Base-by-base conservation (phyloP, 2,329 filamentous ascomycete species). In the Cladosporium sp. region DNA sequence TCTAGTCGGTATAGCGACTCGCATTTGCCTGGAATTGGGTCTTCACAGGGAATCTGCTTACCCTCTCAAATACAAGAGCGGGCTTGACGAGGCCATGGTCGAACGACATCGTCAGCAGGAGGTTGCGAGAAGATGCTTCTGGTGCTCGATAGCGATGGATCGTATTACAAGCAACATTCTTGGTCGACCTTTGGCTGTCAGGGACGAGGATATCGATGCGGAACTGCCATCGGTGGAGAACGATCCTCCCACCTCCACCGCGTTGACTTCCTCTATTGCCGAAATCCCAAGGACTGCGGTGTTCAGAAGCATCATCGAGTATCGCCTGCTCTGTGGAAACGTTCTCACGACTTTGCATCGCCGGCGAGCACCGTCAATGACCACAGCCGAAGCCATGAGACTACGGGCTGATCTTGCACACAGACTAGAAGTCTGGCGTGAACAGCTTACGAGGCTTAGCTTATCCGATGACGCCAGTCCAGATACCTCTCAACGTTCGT, bases 21-120 rank as follows among this genome's bases (percentile, higher is more conserved):
- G 75, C 6, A 76, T 75, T 30, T 74, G 75, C 63, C 76, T 91
- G 28, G 89, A 92, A 71, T 78, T 78, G 49, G 76, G 76, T 0
- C 61, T 78, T 0, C 76, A 78, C 59, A 70, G 74, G 28, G 73
- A 75, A 14, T 66, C 73, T 1, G 69, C 69, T 0, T 78, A 76
- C 56, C 58, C 64, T 2, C 17, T 67, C 3, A 51, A 62, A 0
- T 43, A 43, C 7, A 11, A 42, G 14, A 20, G n/a, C 17, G 50
- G 56, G 5, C 40, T 54, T 2, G 56, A 60, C 5, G 17, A 19
- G 3, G 15, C 55, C 12, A 5, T 25, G 3, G 17, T 56, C 3
- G 0, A 42, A 8, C 50, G 38, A 3, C 59, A 58, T 4, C 66
- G 67, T 36, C 63, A 74, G 8, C 65, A 71, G 47, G 75, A 78